These are phyloP conservation scores for Orobanche coerulescens DNA, from an alignment of 257 asterid genomes.

Conservation along the genomic window DNA sequence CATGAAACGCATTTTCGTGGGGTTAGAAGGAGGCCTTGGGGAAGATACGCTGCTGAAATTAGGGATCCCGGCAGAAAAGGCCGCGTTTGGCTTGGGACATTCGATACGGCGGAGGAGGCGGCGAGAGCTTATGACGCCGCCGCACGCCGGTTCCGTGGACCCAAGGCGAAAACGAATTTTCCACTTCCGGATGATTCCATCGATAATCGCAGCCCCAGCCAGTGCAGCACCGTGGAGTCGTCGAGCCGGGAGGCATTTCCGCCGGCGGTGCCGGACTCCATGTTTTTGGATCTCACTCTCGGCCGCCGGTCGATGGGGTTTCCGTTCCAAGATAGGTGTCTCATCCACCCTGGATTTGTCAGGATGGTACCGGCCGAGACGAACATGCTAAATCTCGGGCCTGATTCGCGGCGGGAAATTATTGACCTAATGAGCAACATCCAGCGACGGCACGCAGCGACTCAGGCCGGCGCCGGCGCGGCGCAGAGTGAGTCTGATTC, in stretches of 20 bases:
- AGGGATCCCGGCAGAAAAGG: constrained; percentile 47
- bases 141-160: constrained; percentile 52
- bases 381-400: constrained; percentile 29
- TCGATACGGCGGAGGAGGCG: constrained; percentile 62
- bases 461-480: constrained; percentile 1
- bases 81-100: constrained; percentile 64
- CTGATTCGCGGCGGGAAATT: constrained; percentile 35
- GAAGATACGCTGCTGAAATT: constrained; percentile 56
- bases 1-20: constrained; percentile 41
- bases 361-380: neutral
- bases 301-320: constrained; percentile 24
- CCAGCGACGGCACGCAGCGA: too few relatives aligned
- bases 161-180: constrained; percentile 54
- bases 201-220: constrained; percentile 32
- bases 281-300: constrained; percentile 26
- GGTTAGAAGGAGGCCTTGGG: constrained; percentile 58
- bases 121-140: constrained; percentile 56
- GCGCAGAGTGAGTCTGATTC: constrained; percentile 36
- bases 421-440: constrained; percentile 22
- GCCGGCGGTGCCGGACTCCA: constrained; percentile 20
- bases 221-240: constrained; percentile 46
- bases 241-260: constrained; percentile 25
- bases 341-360: constrained; percentile 3
- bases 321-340: constrained; percentile 20
- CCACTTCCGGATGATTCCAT: constrained; percentile 22